Base-by-base conservation (phyloP, 2,329 filamentous ascomycete genomes). In the Clonostachys solani region DNA sequence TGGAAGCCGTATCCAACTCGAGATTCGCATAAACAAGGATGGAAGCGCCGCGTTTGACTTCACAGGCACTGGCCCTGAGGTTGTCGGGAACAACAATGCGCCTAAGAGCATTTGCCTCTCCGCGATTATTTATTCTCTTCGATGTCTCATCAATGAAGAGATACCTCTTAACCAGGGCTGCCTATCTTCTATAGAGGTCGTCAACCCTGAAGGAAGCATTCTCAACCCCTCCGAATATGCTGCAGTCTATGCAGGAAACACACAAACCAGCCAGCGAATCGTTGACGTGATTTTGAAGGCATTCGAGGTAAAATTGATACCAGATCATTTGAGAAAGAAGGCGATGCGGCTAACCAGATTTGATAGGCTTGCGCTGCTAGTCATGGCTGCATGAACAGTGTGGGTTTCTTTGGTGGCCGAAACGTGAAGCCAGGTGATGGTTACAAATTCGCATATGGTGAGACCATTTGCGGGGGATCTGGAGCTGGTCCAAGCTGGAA, bases 391-490 rank as follows among this genome's bases (percentile, higher is more conserved):
- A 56, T 57, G 19, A 19, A 19, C 6, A 19, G 19, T 19, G 19
- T 19, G 19, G 19, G 19, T 19, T 4, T 19, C 19, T 19, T 5
- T 19, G 19, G 19, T 19, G 19, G 19, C 19, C 19, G 19, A 19
- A 19, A 19, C 19, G 19, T 19, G 19, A 19, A 19, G 19, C 19
- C 19, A 19, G 19, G 19, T 19, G 19, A 19, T 19, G 19, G 19
- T 19, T 19, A 19, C 19, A 19, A 19, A 19, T 19, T 19, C 19
- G 19, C 19, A 19, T 92, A 92, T 70, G 91, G 91, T 62, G 87
- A 92, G 64, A 91, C 87, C 6, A 89, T 91, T 51, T 83, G 84
- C 0, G 87, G 87, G 38, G 87, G 87, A 1, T 80, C 75, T 43
- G 87, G 87, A 23, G 87, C 87, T 0, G 86, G 86, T 0, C 77